Evolutionary conservation across 2,329 filamentous ascomycete species (phyloP).

Genomic region (Cladosporium colombiae): DNA sequence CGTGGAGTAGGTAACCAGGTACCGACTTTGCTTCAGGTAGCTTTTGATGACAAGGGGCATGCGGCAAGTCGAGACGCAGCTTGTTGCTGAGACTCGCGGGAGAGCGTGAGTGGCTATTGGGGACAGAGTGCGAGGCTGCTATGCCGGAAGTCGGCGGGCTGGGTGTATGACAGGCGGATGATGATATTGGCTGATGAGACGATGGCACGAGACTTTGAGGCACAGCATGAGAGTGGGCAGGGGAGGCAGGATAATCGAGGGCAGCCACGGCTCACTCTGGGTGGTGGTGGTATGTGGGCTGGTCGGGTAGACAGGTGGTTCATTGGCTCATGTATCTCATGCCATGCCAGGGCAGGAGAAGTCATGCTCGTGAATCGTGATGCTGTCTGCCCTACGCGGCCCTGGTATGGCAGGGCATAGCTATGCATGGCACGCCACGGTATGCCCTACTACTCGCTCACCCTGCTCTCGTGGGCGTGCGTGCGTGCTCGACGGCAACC

Average conservation of each 20-base stretch:
- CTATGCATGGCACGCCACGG: neutral
- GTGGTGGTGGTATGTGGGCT: neutral
- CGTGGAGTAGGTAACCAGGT: constrained; percentile 13
- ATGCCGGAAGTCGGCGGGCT: constrained; percentile 8
- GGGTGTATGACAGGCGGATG: neutral
- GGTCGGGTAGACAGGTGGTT: neutral
- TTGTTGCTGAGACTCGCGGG: neutral
- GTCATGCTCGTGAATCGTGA: neutral
- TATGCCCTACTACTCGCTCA: neutral
- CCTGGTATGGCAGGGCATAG: neutral
- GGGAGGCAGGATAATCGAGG: neutral
- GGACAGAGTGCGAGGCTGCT: neutral
- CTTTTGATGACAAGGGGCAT: neutral
- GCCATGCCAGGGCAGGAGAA: neutral
- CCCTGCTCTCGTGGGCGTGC: neutral
- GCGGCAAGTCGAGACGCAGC: constrained; percentile 8
- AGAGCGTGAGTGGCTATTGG: neutral
- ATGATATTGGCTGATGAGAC: neutral
- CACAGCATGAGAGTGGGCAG: neutral
- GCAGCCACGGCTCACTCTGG: neutral
- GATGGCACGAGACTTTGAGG: neutral
- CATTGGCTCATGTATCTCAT: neutral
- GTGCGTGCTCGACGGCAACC: neutral
- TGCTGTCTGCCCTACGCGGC: neutral
- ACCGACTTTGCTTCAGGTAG: neutral